Evolutionary conservation across 2,329 filamentous ascomycete species (phyloP).

Genomic region (Fusarium newnesense): DNA sequence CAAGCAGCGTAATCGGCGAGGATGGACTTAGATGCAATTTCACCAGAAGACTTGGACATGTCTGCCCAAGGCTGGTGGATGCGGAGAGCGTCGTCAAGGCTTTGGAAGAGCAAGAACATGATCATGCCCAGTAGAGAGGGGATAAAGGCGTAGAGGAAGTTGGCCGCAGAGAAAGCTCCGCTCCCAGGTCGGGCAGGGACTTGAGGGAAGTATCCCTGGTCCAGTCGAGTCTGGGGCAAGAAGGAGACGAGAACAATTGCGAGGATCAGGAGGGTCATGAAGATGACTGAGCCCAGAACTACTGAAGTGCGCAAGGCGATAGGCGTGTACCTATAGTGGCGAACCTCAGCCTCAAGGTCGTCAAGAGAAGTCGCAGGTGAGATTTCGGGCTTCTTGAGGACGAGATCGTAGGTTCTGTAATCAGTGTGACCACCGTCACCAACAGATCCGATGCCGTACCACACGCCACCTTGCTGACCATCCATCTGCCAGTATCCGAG

Average conservation of each 20-base stretch:
- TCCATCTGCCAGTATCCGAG: slow-evolving; percentile 89
- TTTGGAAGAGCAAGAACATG: slow-evolving; percentile 74
- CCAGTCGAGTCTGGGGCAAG: slow-evolving; percentile 72
- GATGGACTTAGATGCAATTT: slow-evolving; percentile 70
- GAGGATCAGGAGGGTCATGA: slow-evolving; percentile 69
- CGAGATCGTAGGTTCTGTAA: slow-evolving; percentile 38
- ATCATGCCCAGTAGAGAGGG: slow-evolving; percentile 75
- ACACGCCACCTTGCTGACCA: slow-evolving; percentile 71
- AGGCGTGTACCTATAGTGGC: slow-evolving; percentile 72
- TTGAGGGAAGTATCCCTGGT: slow-evolving; percentile 76
- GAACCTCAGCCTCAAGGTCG: slow-evolving; percentile 42
- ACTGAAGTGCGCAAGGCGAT: slow-evolving; percentile 77
- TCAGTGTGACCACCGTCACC: slow-evolving; percentile 45
- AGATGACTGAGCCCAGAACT: slow-evolving; percentile 73
- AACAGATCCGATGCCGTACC: slow-evolving; percentile 78
- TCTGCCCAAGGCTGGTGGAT: slow-evolving; percentile 76
- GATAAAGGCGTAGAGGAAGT: slow-evolving; percentile 86
- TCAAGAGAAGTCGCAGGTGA: slow-evolving; percentile 47
- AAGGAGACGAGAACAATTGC: slow-evolving; percentile 84
- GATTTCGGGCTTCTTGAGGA: slow-evolving; percentile 44
- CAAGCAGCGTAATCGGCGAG: slow-evolving; percentile 77
- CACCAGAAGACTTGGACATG: slow-evolving; percentile 66
- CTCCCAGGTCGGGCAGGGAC: slow-evolving; percentile 69
- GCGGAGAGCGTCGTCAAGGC: slow-evolving; percentile 73
- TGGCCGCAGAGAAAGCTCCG: slow-evolving; percentile 81